Evolutionary conservation across 768 basidiomycete species (phyloP), one percentile per base, ranked within the genome.

Genomic region (Suillus ampliporus): DNA sequence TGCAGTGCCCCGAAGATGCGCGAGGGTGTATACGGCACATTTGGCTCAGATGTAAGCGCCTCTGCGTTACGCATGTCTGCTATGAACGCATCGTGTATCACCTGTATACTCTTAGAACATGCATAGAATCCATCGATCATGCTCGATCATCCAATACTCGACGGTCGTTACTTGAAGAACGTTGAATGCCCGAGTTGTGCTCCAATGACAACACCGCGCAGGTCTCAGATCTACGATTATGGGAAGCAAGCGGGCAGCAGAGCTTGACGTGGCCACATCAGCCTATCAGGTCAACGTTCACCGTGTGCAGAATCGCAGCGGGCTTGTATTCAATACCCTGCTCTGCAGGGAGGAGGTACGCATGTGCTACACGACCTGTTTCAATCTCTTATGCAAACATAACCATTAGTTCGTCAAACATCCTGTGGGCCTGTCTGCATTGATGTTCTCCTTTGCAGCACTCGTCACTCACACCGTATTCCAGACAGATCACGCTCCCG

Each of bases 401-500:
- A 60, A 59, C 60, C 15, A 14, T 23, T 26, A 94, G 91, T 90
- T 92, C 70, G 80, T 83, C 11, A 74, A 85, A 66, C 94, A 95
- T 70, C 93, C 94, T 6, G 88, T 84, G 5, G 93, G 92, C 0
- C 79, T 95, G 43, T 93, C 90, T 2, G 84, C 87, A 47, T 68
- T 91, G 72, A 89, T 94, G 88, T 94, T 94, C 71, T 79, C 88
- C 9, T 94, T 91, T 64, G 93, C 92, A 11, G 87, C 92, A 1
- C 82, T 94, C 21, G 91, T 94, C 47, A 91, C 93, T 58, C 92
- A 94, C 70, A 92, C 89, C 47, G 86, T 92, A 60, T 96, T 96
- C 84, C 90, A 91, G 44, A 95, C 94, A 1, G 86, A 86, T 15
- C 90, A 91, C 71, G 73, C 69, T 11, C 79, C 90, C 54, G 79